A percentile compares a stretch with the other conserved stretches of the same genome.
phyloP scores from a whole-genome alignment of 768 basidiomycete species.

The Dioszegia crocea region DNA sequence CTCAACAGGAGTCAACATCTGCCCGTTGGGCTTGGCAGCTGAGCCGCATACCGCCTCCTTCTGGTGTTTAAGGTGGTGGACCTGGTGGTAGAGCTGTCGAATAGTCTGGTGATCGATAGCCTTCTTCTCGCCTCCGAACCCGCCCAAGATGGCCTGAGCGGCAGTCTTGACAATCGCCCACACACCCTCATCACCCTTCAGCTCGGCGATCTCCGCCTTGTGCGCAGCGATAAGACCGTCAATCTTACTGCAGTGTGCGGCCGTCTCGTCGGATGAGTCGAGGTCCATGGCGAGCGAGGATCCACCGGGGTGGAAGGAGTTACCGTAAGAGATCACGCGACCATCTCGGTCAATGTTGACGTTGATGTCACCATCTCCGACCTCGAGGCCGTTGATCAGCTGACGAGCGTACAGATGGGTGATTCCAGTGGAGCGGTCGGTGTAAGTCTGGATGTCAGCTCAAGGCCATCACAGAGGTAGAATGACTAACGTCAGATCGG shows the following conservation, averaged over 20 bases:
- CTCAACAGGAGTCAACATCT: constrained; percentile 12
- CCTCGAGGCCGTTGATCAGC: constrained; percentile 76
- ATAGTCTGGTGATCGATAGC: constrained; percentile 23
- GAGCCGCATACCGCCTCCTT: constrained; percentile 23
- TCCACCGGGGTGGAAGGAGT: constrained; percentile 75
- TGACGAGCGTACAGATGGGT: constrained; percentile 87
- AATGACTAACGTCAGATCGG: constrained; percentile 46
- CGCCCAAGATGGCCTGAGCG: constrained; percentile 28
- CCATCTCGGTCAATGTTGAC: constrained; percentile 79
- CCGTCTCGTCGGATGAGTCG: constrained; percentile 22
- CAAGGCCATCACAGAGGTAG: not conserved
- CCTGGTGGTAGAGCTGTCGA: constrained; percentile 16
- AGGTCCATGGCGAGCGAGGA: constrained; percentile 53
- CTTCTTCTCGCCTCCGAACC: constrained; percentile 16
- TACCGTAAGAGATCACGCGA: constrained; percentile 76
- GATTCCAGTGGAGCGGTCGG: constrained; percentile 76
- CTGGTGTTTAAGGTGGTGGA: constrained; percentile 31
- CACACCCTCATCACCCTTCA: constrained; percentile 30
- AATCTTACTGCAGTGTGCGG: constrained; percentile 27
- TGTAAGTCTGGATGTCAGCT: constrained; percentile 56
- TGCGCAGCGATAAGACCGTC: constrained; percentile 20
- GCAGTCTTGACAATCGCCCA: constrained; percentile 43
- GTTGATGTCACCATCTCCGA: constrained; percentile 86
- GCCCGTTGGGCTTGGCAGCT: not conserved
- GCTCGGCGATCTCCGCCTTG: constrained; percentile 19